Conservation (phyloP, 495 filamentous ascomycete genomes). For the Talaromyces stipitatus region DNA sequence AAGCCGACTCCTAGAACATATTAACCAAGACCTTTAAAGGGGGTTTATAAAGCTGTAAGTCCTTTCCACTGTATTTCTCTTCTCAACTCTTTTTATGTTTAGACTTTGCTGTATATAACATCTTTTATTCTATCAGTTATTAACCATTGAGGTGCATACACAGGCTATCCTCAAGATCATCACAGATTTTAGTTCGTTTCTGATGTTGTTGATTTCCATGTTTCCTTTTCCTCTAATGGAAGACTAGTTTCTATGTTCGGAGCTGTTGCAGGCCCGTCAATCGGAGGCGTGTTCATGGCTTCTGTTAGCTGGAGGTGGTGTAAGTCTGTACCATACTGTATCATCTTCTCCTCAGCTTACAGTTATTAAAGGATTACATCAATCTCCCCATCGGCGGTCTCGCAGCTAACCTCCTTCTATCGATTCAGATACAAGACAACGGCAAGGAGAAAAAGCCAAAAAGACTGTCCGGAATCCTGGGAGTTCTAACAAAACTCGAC, state of each 20-base stretch:
- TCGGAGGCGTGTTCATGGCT: slow-evolving; percentile 48
- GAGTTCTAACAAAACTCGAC: slow-evolving; percentile 22
- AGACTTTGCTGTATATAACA: not conserved
- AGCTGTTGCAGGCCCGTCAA: slow-evolving; percentile 35
- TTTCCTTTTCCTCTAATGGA: not conserved
- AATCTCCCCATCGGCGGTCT: slow-evolving; percentile 48
- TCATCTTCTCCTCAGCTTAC: not conserved
- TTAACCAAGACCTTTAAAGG: too few relatives aligned
- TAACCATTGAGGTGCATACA: not conserved
- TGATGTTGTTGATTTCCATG: slow-evolving; percentile 8
- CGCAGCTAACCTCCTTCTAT: slow-evolving; percentile 27
- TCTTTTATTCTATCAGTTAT: not conserved
- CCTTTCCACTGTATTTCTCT: too few relatives aligned
- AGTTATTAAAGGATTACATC: slow-evolving; percentile 39
- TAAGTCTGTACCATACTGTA: slow-evolving; percentile 8
- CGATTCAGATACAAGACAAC: slow-evolving; percentile 33
- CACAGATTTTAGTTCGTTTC: not conserved
- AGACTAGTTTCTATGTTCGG: slow-evolving; percentile 17
- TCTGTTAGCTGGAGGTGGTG: slow-evolving; percentile 43
- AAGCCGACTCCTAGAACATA: not conserved
- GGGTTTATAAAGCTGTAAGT: not conserved
- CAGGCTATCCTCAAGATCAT: slow-evolving; percentile 41
- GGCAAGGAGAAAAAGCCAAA: slow-evolving; percentile 21
- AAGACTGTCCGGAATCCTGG: not conserved
- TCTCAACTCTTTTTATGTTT: not conserved